Conservation (phyloP, 345 rosid species). For the Eucalyptus erythrocorys region DNA sequence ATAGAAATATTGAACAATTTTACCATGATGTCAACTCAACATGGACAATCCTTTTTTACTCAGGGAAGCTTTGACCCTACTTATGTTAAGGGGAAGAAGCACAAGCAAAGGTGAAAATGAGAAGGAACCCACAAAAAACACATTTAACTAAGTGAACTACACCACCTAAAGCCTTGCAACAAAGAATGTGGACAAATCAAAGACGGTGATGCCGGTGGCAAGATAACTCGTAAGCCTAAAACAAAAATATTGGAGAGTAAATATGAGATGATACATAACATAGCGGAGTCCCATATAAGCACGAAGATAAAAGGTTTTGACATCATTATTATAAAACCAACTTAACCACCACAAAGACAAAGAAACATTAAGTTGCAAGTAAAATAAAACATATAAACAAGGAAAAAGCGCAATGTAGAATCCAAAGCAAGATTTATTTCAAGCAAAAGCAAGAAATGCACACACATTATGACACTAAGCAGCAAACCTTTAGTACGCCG, state of each 20-base stretch:
- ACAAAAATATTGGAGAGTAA: not conserved
- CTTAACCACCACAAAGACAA: not conserved
- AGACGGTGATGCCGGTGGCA: not conserved
- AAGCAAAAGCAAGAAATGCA: not conserved
- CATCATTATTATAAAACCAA: not conserved
- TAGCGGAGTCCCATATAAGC: not conserved
- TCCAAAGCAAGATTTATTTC: not conserved
- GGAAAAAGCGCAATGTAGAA: not conserved
- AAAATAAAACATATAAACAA: not conserved
- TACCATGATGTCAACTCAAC: not conserved
- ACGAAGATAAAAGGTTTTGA: not conserved
- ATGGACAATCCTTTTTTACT: not conserved
- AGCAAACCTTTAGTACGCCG: conserved; percentile 90
- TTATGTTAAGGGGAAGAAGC: not conserved
- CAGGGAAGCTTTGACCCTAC: not conserved
- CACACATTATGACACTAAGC: not conserved
- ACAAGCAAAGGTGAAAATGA: not conserved
- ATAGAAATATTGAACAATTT: not conserved
- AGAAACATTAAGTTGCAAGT: not conserved
- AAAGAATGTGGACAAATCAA: not conserved
- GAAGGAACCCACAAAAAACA: not conserved
- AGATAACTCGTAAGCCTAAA: not conserved
- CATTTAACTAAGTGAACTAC: not conserved
- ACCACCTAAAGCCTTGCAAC: not conserved
- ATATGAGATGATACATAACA: not conserved